Evolutionary conservation across 176 grass and related monocot species (phyloP).

Genomic region (Urochloa ruziziensis): DNA sequence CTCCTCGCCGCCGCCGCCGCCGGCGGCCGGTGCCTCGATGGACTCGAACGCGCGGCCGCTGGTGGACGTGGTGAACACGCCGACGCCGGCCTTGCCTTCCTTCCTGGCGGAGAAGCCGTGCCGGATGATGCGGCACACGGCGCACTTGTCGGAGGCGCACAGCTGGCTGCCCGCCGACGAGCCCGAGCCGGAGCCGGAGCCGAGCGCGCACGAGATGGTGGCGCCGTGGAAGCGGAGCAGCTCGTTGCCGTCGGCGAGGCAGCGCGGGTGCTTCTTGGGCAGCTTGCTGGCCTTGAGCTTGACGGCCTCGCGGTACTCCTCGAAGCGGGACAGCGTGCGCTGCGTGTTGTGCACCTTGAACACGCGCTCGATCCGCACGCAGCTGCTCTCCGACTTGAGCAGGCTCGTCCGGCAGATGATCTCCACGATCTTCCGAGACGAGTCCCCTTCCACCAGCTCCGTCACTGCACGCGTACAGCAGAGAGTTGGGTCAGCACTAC

Average conservation of each 20-base stretch:
- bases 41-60: slow-evolving; percentile 78
- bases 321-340: slow-evolving; percentile 77
- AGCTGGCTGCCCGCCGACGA: slow-evolving; percentile 25
- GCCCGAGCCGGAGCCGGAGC: background rate
- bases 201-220: slow-evolving; percentile 63
- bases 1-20: background rate
- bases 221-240: slow-evolving; percentile 85
- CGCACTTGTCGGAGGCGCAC: slow-evolving; percentile 65
- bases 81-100: slow-evolving; percentile 41
- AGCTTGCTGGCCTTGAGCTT: slow-evolving; percentile 84
- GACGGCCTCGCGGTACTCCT: slow-evolving; percentile 90
- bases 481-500: background rate
- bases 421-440: slow-evolving; percentile 95
- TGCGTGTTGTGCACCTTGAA: slow-evolving; percentile 99
- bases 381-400: slow-evolving; percentile 82
- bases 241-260: slow-evolving; percentile 91
- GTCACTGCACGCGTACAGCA: slow-evolving; percentile 66
- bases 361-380: slow-evolving; percentile 76
- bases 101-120: slow-evolving; percentile 63
- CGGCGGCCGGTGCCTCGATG: slow-evolving; percentile 17
- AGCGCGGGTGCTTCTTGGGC: slow-evolving; percentile 85
- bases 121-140: slow-evolving; percentile 75
- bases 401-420: slow-evolving; percentile 94
- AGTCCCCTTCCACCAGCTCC: slow-evolving; percentile 92
- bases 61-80: slow-evolving; percentile 88